These are phyloP conservation scores for Lophiostoma macrostomum DNA, from an alignment of 495 filamentous ascomycete genomes.

Conservation along the genomic window DNA sequence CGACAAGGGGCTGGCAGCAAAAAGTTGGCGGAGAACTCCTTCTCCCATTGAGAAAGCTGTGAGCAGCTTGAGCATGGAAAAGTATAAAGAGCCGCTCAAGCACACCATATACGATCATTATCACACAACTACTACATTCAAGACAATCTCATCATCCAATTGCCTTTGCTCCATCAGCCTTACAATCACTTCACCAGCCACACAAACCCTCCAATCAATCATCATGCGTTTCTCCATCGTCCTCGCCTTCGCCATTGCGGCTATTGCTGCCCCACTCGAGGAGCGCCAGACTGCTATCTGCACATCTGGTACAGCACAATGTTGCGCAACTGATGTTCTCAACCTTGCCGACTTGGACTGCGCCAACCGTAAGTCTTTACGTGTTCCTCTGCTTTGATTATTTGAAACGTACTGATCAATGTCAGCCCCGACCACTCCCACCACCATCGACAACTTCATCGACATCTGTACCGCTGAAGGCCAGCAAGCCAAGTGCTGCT, in stretches of 20 bases:
- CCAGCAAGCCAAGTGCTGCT: slow-evolving; percentile 44
- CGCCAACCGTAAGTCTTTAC: slow-evolving; percentile 40
- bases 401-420: slow-evolving; percentile 1
- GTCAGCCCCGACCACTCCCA: slow-evolving; percentile 25
- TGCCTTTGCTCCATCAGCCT: slow-evolving; percentile 5
- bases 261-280: slow-evolving; percentile 33
- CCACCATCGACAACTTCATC: slow-evolving; percentile 30
- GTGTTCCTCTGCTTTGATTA: neutral
- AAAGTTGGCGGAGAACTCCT: neutral
- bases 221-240: slow-evolving; percentile 46
- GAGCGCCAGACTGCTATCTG: slow-evolving; percentile 33
- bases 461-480: slow-evolving; percentile 38
- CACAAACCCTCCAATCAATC: slow-evolving; percentile 23
- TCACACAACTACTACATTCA: slow-evolving; percentile 31
- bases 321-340: slow-evolving; percentile 50
- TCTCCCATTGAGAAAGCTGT: slow-evolving; percentile 2
- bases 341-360: slow-evolving; percentile 50
- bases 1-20: neutral
- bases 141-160: slow-evolving; percentile 10
- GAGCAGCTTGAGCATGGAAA: neutral
- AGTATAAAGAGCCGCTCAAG: slow-evolving; percentile 27
- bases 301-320: slow-evolving; percentile 34
- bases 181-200: slow-evolving; percentile 5
- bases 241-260: slow-evolving; percentile 39
- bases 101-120: slow-evolving; percentile 13